Conservation (phyloP, 768 basidiomycete genomes). For the Agrocybe pediades region DNA sequence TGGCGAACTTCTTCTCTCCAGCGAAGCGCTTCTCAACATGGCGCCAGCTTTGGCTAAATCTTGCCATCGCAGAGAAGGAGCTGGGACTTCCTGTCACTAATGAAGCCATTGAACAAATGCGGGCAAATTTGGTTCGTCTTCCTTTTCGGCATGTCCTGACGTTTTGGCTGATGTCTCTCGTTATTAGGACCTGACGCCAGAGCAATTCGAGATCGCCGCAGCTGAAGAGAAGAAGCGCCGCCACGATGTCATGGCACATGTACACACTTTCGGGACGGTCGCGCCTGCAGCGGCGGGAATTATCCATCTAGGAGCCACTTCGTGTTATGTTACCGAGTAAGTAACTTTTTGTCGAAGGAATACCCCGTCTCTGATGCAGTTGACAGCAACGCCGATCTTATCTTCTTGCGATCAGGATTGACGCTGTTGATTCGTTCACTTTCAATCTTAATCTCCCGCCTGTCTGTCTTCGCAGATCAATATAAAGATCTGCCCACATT, state of each 20-base stretch:
- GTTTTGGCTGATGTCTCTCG: background rate
- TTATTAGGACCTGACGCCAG: slow-evolving; percentile 72
- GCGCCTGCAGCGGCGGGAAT: slow-evolving; percentile 96
- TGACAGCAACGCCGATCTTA: slow-evolving; percentile 92
- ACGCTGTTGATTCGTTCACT: slow-evolving; percentile 85
- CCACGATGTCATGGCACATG: slow-evolving; percentile 99
- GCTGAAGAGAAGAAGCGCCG: slow-evolving; percentile 95
- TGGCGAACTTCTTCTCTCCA: slow-evolving; percentile 96
- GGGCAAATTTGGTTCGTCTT: slow-evolving; percentile 72
- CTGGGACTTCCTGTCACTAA: slow-evolving; percentile 89
- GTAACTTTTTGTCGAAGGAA: slow-evolving; percentile 23
- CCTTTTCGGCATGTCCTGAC: background rate
- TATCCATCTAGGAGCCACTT: slow-evolving; percentile 96
- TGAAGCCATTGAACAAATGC: slow-evolving; percentile 93
- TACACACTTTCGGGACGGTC: slow-evolving; percentile 93
- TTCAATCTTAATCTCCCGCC: slow-evolving; percentile 86
- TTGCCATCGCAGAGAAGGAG: slow-evolving; percentile 95
- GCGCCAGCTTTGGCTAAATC: slow-evolving; percentile 93
- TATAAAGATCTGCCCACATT: slow-evolving; percentile 90
- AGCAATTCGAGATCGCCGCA: slow-evolving; percentile 91
- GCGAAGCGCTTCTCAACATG: slow-evolving; percentile 96
- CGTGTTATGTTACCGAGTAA: slow-evolving; percentile 98
- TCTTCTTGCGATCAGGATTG: slow-evolving; percentile 90
- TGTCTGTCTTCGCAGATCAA: slow-evolving; percentile 81
- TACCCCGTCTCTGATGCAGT: too few relatives aligned